A percentile compares a stretch with the other conserved stretches of the same genome.
Evolutionary conservation across 495 filamentous ascomycete genomes (phyloP).

Genomic region (Cetradonia linearis): DNA sequence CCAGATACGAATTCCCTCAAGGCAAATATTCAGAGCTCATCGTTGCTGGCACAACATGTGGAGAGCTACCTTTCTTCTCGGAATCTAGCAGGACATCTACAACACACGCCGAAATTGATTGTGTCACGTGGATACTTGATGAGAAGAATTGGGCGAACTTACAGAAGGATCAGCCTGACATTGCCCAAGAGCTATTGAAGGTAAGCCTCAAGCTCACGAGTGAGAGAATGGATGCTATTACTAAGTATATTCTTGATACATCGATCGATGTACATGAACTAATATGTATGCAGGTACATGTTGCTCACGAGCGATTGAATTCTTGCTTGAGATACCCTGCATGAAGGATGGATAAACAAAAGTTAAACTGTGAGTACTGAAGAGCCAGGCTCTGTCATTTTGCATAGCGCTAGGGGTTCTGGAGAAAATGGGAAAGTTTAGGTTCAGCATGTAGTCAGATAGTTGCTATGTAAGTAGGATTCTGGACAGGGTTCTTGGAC

Average conservation of each 20-base stretch:
- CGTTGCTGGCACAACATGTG: constrained; percentile 87
- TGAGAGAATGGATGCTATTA: constrained; percentile 85
- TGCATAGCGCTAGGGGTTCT: constrained; percentile 17
- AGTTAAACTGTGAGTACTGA: not conserved
- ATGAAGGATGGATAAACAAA: not conserved
- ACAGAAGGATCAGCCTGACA: constrained; percentile 57
- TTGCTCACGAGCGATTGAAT: constrained; percentile 23
- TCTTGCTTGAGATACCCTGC: constrained; percentile 5
- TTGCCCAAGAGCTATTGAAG: constrained; percentile 74
- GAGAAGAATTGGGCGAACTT: constrained; percentile 57
- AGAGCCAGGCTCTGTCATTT: not conserved
- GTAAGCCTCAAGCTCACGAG: constrained; percentile 78
- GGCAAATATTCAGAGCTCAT: constrained; percentile 84
- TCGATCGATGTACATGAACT: not conserved
- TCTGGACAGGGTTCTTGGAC: not conserved
- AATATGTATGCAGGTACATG: constrained; percentile 22
- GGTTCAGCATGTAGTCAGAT: not conserved
- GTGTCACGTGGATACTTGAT: constrained; percentile 72
- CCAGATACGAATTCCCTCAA: constrained; percentile 82
- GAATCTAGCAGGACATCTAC: constrained; percentile 80
- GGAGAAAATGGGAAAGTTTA: not conserved
- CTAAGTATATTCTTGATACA: constrained; percentile 44
- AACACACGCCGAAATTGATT: constrained; percentile 69
- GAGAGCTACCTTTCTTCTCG: constrained; percentile 91
- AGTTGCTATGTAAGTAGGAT: not conserved